Percentiles rank a stretch among this genome's conserved stretches.
These are phyloP conservation scores for Pseudocercospora crystallina DNA, from an alignment of 2,329 filamentous ascomycete genomes.

Conservation along the genomic window DNA sequence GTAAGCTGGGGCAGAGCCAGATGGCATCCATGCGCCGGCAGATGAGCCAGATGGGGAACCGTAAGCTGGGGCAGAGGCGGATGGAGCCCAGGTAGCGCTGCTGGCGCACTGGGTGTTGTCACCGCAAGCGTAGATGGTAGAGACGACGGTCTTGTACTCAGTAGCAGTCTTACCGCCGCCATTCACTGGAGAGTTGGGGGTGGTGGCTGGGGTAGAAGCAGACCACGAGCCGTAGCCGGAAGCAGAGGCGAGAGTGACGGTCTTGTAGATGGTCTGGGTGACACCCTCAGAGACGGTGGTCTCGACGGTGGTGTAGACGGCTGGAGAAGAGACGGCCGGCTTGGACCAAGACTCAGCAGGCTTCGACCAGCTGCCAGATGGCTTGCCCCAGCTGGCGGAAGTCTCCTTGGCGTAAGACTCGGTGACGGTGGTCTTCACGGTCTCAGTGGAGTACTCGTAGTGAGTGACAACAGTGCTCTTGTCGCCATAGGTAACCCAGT, in stretches of 20 bases:
- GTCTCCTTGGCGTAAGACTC: background rate
- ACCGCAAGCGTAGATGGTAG: background rate
- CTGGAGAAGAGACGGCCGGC: background rate
- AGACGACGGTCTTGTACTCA: background rate
- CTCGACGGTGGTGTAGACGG: constrained; percentile 1
- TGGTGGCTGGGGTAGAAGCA: too few relatives aligned
- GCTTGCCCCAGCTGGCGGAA: constrained; percentile 1
- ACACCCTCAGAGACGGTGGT: constrained; percentile 1
- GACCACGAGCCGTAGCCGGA: too few relatives aligned
- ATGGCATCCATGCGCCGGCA: background rate
- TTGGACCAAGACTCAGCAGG: background rate
- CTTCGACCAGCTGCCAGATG: background rate
- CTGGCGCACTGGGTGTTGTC: background rate
- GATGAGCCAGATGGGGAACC: background rate
- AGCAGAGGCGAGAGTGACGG: background rate
- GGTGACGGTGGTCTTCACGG: too few relatives aligned
- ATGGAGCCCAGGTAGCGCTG: constrained; percentile 1
- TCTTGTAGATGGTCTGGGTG: constrained; percentile 5
- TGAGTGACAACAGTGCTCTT: too few relatives aligned
- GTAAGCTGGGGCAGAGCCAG: constrained; percentile 1
- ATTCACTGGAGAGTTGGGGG: too few relatives aligned
- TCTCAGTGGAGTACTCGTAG: too few relatives aligned
- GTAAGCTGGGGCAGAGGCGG: constrained; percentile 2
- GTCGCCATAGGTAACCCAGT: too few relatives aligned
- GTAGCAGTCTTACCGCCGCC: too few relatives aligned